Conservation (phyloP, 805 yeast species). For the Kazachstania bromeliacearum region DNA sequence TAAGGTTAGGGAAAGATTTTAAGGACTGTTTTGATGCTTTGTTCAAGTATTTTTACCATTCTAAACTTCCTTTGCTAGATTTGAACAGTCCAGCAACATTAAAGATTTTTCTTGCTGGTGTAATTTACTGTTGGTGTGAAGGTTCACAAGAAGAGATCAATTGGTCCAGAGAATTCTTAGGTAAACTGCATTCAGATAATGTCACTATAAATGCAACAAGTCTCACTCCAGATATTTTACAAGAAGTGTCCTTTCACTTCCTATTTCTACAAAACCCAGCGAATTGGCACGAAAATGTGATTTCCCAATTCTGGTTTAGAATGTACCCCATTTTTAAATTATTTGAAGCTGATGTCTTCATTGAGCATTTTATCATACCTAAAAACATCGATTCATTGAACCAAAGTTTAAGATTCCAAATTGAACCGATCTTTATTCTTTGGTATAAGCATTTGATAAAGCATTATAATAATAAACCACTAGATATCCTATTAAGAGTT, state of each 20-base stretch:
- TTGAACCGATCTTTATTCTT: conserved; percentile 26
- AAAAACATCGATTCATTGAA: conserved; percentile 25
- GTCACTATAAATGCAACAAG: conserved; percentile 11
- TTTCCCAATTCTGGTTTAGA: conserved; percentile 27
- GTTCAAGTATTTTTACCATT: conserved; percentile 25
- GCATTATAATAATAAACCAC: conserved; percentile 25
- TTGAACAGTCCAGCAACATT: conserved; percentile 8
- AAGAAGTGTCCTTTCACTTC: conserved; percentile 47
- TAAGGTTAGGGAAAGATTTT: conserved; percentile 33
- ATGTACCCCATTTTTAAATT: conserved; percentile 24
- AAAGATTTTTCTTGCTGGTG: conserved; percentile 37
- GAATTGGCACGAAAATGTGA: conserved; percentile 32
- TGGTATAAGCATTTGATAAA: conserved; percentile 27
- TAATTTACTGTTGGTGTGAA: conserved; percentile 45
- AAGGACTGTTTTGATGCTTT: conserved; percentile 32
- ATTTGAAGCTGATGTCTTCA: conserved; percentile 18
- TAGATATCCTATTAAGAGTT: conserved; percentile 48
- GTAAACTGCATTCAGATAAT: conserved; percentile 10
- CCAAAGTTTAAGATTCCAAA: conserved; percentile 22
- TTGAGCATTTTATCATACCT: conserved; percentile 22
- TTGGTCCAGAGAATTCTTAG: conserved; percentile 39
- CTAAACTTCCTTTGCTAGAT: conserved; percentile 24
- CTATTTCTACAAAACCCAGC: conserved; percentile 45
- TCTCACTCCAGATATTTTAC: conserved; percentile 35
- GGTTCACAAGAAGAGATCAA: conserved; percentile 38